Conservation (phyloP, 164 flowering plant species). For the Platanus orientalis region DNA sequence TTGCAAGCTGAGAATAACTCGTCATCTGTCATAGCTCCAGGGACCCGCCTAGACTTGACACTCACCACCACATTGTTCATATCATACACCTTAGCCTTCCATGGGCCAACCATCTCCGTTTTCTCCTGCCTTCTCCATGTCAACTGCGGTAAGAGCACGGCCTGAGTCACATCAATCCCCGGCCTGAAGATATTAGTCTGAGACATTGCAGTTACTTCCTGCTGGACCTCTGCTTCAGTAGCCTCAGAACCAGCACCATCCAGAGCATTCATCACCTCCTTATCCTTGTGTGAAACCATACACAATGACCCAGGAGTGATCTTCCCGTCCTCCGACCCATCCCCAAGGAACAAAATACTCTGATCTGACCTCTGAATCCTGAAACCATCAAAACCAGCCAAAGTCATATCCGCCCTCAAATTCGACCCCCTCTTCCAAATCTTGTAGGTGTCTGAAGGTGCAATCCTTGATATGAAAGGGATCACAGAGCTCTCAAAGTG, state of each 20-base stretch:
- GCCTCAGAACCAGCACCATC: conserved; percentile 21
- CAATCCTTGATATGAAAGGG: conserved; percentile 27
- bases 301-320: conserved; percentile 19
- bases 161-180: conserved; percentile 25
- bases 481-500: conserved; percentile 33
- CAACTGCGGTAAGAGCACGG: conserved; percentile 21
- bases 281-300: conserved; percentile 20
- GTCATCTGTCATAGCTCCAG: conserved; percentile 26
- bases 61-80: conserved; percentile 26
- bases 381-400: conserved; percentile 34
- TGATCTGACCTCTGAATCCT: conserved; percentile 26
- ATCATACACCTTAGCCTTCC: conserved; percentile 27
- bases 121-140: conserved; percentile 29
- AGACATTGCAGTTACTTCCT: conserved; percentile 20
- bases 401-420: conserved; percentile 32
- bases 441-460: conserved; percentile 29
- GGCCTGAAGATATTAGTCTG: conserved; percentile 22
- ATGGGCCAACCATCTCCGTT: conserved; percentile 20
- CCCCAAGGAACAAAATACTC: conserved; percentile 24
- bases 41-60: conserved; percentile 23
- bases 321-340: conserved; percentile 20
- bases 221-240: conserved; percentile 18
- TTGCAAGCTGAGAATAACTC: conserved; percentile 15
- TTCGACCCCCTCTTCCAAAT: conserved; percentile 32
- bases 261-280: conserved; percentile 21